These are phyloP conservation scores for Dipodascus geniculatus DNA, from an alignment of 805 yeast genomes.

Conservation along the genomic window DNA sequence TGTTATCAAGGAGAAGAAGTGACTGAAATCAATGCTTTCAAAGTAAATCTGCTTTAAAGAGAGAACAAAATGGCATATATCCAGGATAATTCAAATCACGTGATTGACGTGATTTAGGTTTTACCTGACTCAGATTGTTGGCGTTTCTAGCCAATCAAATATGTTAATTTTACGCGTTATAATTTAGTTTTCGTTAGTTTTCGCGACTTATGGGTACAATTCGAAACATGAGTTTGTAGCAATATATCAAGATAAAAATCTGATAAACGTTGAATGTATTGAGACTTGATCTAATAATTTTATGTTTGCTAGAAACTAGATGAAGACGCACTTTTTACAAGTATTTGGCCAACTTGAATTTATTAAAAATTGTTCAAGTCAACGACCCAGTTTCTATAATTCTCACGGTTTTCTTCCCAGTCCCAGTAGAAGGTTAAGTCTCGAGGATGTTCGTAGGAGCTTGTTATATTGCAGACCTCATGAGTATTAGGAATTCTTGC, in stretches of 20 bases:
- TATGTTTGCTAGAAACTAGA: too few species aligned
- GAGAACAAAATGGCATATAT: too few species aligned
- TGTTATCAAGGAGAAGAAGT: background rate
- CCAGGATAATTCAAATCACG: background rate
- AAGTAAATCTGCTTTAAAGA: background rate
- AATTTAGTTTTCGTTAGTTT: too few species aligned
- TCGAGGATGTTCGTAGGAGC: conserved; percentile 9
- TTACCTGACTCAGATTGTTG: background rate
- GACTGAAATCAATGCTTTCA: background rate
- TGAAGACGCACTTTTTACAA: too few species aligned
- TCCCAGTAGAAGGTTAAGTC: conserved; percentile 25
- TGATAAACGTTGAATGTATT: too few species aligned
- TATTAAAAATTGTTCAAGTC: background rate
- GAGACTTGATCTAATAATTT: too few species aligned
- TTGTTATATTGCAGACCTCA: conserved; percentile 11
- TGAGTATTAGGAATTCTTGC: conserved; percentile 6
- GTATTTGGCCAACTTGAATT: too few species aligned
- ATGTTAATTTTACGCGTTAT: background rate
- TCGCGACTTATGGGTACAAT: background rate
- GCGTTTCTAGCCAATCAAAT: background rate
- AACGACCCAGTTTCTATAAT: background rate
- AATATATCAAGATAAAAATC: too few species aligned
- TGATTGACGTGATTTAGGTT: background rate
- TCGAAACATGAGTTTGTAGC: too few species aligned
- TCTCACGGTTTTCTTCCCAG: conserved; percentile 3